Conservation (phyloP, 2,329 filamentous ascomycete species). For the Dactylonectria macrodidyma region DNA sequence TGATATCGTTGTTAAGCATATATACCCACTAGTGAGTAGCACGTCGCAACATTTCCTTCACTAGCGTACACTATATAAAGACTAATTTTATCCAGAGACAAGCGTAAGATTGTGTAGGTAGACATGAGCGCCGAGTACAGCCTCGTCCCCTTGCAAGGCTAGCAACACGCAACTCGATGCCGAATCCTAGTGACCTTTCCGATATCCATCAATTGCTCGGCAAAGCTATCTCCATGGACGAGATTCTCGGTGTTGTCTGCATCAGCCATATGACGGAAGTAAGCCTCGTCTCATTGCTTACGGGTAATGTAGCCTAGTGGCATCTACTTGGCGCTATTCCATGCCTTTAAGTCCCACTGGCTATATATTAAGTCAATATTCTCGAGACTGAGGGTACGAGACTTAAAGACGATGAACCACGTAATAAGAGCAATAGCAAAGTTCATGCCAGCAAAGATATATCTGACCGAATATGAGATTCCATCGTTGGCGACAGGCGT, state of each 20-base stretch:
- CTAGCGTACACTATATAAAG: too few relatives aligned
- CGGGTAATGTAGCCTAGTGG: constrained; percentile 58
- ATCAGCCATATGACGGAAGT: constrained; percentile 35
- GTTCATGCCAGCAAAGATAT: constrained; percentile 75
- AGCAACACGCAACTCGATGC: too few relatives aligned
- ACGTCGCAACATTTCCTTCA: too few relatives aligned
- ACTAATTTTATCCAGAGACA: too few relatives aligned
- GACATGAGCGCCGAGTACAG: too few relatives aligned
- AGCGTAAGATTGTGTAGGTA: too few relatives aligned
- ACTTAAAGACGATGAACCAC: constrained; percentile 79
- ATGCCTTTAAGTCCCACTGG: constrained; percentile 67
- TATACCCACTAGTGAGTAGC: too few relatives aligned
- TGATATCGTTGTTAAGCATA: too few relatives aligned
- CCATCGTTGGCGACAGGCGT: constrained; percentile 74
- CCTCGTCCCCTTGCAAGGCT: too few relatives aligned
- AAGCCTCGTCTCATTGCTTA: constrained; percentile 50
- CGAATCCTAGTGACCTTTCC: too few relatives aligned
- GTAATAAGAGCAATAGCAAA: constrained; percentile 70
- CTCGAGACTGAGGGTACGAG: constrained; percentile 74
- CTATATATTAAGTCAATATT: constrained; percentile 80
- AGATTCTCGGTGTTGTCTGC: constrained; percentile 22
- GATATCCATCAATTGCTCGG: neutral
- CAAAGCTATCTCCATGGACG: constrained; percentile 15
- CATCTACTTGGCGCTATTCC: constrained; percentile 69
- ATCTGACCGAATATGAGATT: constrained; percentile 75